phyloP scores from a whole-genome alignment of 2,329 filamentous ascomycete genomes.

The Lecanicillium sp. region DNA sequence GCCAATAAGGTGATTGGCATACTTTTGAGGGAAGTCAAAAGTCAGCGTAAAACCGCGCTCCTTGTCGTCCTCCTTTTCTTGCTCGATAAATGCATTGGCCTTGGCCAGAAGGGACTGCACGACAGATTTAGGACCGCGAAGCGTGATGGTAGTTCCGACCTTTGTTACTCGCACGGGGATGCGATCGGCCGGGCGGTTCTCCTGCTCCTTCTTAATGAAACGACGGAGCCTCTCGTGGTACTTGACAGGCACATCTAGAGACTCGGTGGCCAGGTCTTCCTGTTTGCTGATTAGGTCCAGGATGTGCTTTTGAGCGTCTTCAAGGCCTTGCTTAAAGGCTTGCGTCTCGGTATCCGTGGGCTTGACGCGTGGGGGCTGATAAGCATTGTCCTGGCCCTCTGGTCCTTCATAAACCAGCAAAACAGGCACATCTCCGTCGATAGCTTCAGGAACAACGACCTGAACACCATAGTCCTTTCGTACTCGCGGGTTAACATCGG shows the following conservation, averaged over 20 bases:
- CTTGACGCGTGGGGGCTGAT: constrained; percentile 45
- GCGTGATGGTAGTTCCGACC: constrained; percentile 53
- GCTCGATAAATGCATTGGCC: constrained; percentile 70
- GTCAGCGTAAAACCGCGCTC: constrained; percentile 79
- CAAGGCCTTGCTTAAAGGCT: constrained; percentile 46
- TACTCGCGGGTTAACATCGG: constrained; percentile 53
- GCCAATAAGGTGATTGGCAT: constrained; percentile 73
- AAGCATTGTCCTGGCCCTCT: constrained; percentile 35
- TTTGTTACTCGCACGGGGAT: constrained; percentile 54
- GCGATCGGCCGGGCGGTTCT: constrained; percentile 44
- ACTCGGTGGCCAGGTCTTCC: constrained; percentile 40
- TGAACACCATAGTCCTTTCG: constrained; percentile 65
- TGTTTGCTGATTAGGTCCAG: constrained; percentile 50
- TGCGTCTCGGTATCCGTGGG: constrained; percentile 42
- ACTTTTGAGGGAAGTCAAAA: constrained; percentile 94
- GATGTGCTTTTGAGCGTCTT: constrained; percentile 49
- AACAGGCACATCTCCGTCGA: constrained; percentile 51
- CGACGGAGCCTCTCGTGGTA: constrained; percentile 55
- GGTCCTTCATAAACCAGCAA: constrained; percentile 68
- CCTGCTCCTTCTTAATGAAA: constrained; percentile 59
- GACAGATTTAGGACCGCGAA: constrained; percentile 67
- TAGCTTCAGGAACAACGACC: constrained; percentile 58
- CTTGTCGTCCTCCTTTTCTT: constrained; percentile 87
- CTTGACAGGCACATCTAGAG: constrained; percentile 52
- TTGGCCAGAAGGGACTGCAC: constrained; percentile 67